Conservation (phyloP, 2,329 filamentous ascomycete genomes). For the Sporothrix euskadiensis region DNA sequence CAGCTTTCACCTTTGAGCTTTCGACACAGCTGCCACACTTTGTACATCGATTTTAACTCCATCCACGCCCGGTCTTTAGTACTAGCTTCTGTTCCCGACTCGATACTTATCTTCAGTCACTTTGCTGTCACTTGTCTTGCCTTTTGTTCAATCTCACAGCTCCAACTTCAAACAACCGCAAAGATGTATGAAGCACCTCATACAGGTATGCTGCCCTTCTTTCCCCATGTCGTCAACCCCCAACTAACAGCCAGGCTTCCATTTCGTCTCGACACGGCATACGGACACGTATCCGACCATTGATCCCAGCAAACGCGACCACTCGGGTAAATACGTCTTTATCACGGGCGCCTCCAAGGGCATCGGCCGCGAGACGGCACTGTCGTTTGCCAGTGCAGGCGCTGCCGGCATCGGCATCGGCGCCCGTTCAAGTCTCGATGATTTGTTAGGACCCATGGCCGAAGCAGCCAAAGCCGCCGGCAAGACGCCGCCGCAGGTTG, state of each 20-base stretch:
- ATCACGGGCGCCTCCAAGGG: conserved; percentile 37
- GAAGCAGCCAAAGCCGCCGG: conserved; percentile 38
- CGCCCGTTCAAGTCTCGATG: conserved; percentile 51
- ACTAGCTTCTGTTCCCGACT: neutral
- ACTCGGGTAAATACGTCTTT: conserved; percentile 35
- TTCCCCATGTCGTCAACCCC: neutral
- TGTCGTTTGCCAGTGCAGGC: conserved; percentile 53
- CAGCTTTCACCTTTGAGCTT: neutral
- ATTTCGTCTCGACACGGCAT: conserved; percentile 33
- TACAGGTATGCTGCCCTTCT: conserved; percentile 11
- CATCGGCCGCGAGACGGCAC: conserved; percentile 34
- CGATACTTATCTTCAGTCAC: neutral
- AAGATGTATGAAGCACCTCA: conserved; percentile 14
- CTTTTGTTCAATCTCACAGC: neutral
- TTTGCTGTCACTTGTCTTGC: neutral
- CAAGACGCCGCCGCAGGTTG: conserved; percentile 36
- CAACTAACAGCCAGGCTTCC: conserved; percentile 22
- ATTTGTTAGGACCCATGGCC: conserved; percentile 43
- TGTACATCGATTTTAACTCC: neutral
- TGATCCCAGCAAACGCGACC: conserved; percentile 31
- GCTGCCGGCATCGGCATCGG: conserved; percentile 51
- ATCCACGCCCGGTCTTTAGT: neutral
- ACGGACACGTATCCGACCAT: conserved; percentile 40
- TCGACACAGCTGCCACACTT: neutral
- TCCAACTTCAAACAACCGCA: neutral